Percentiles rank a stretch among this genome's conserved stretches.
phyloP scores from a whole-genome alignment of 306 rosid species.

The Prunus armeniaca region DNA sequence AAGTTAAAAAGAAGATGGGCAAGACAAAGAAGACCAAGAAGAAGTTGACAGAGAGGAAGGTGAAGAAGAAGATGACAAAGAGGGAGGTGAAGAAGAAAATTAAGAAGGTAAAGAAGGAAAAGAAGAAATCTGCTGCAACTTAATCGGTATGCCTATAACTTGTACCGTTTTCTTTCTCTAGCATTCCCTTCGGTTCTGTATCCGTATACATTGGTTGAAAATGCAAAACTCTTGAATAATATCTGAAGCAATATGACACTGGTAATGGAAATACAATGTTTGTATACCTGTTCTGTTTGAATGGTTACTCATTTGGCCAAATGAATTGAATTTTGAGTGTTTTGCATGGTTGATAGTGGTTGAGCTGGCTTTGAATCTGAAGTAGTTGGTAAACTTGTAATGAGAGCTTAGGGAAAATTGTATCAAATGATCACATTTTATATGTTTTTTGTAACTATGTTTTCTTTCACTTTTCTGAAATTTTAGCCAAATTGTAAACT shows the following conservation, averaged over 20 bases:
- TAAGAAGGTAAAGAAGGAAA: constrained; percentile 19
- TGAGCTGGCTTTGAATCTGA: too few species aligned
- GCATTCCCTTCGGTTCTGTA: neutral
- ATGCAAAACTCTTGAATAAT: neutral
- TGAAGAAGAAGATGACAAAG: constrained; percentile 24
- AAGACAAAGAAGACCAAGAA: constrained; percentile 28
- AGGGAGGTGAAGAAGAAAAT: constrained; percentile 27
- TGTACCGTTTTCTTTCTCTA: neutral
- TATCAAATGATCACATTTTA: too few species aligned
- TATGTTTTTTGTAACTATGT: neutral
- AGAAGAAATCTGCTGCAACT: constrained; percentile 16
- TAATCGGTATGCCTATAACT: constrained; percentile 15
- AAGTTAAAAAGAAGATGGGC: constrained; percentile 24
- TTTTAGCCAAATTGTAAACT: neutral
- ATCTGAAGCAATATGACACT: neutral
- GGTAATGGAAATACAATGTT: neutral
- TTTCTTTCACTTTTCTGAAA: neutral
- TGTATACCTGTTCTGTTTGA: neutral
- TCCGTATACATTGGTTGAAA: too few species aligned
- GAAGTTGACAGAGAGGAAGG: constrained; percentile 22
- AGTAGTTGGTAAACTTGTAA: too few species aligned
- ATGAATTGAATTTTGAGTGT: neutral
- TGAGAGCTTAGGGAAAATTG: too few species aligned
- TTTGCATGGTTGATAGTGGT: too few species aligned
- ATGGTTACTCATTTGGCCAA: neutral